phyloP scores from a whole-genome alignment of 1,139 yeast species.

The Candida glucosophila region DNA sequence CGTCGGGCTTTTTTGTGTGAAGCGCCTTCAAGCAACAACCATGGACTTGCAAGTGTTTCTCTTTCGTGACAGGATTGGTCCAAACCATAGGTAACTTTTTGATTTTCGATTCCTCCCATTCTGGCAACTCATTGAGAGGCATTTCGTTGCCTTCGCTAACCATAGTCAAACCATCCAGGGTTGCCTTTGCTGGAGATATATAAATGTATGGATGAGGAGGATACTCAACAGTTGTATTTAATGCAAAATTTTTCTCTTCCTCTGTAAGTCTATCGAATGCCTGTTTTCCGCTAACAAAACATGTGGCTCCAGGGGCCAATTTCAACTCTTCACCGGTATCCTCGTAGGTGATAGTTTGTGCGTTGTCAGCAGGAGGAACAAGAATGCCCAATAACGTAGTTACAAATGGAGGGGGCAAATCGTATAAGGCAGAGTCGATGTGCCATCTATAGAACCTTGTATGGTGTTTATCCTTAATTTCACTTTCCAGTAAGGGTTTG shows the following conservation, averaged over 20 bases:
- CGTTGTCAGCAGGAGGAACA: constrained; percentile 53
- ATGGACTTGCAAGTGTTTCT: constrained; percentile 77
- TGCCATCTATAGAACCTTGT: constrained; percentile 92
- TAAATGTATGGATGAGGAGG: constrained; percentile 90
- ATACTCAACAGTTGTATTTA: constrained; percentile 69
- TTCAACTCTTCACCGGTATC: constrained; percentile 57
- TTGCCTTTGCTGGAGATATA: constrained; percentile 72
- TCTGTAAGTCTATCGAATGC: constrained; percentile 61
- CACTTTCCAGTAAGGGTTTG: constrained; percentile 48
- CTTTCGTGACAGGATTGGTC: constrained; percentile 84
- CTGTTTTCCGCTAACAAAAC: constrained; percentile 72
- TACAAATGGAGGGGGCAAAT: constrained; percentile 73
- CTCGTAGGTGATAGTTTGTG: constrained; percentile 46
- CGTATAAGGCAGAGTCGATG: constrained; percentile 83
- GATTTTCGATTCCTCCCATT: constrained; percentile 71
- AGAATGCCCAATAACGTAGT: constrained; percentile 76
- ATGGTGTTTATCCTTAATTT: constrained; percentile 48
- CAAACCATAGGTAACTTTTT: constrained; percentile 78
- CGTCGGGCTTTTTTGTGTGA: constrained; percentile 48
- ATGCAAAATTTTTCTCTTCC: constrained; percentile 65
- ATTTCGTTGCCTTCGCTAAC: constrained; percentile 70
- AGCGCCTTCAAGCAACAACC: constrained; percentile 75
- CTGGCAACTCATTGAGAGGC: constrained; percentile 59
- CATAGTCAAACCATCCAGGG: constrained; percentile 80
- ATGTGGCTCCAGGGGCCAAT: constrained; percentile 78